Evolutionary conservation across 2,329 filamentous ascomycete genomes (phyloP).

Genomic region (Conoideocrella luteorostrata): DNA sequence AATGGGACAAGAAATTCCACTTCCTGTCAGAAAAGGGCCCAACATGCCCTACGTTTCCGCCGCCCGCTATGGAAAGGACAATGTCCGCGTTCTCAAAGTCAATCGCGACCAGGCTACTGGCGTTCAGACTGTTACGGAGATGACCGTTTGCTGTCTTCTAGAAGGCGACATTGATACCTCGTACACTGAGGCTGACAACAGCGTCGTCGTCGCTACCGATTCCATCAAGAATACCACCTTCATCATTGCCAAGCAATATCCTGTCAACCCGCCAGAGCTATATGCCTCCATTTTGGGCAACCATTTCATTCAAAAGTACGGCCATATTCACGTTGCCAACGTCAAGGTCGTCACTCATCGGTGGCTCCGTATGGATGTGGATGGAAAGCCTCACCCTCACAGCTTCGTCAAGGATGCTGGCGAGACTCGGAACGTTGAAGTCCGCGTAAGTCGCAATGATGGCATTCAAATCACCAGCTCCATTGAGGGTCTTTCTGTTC

Average conservation of each 20-base stretch:
- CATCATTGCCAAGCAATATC: conserved; percentile 89
- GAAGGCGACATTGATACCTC: conserved; percentile 87
- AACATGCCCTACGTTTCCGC: conserved; percentile 51
- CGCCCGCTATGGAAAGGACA: conserved; percentile 89
- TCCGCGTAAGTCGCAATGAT: conserved; percentile 56
- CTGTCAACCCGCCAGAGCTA: conserved; percentile 86
- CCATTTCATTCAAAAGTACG: conserved; percentile 84
- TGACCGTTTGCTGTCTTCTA: conserved; percentile 88
- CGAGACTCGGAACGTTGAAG: conserved; percentile 80
- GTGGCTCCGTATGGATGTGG: conserved; percentile 83
- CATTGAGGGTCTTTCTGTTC: conserved; percentile 75
- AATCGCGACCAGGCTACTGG: conserved; percentile 70
- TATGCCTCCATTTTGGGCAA: conserved; percentile 78
- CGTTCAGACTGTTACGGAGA: conserved; percentile 81
- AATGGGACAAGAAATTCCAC: not conserved
- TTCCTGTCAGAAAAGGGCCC: conserved; percentile 9
- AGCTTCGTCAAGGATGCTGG: conserved; percentile 86
- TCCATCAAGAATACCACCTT: conserved; percentile 97
- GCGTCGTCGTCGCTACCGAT: conserved; percentile 90
- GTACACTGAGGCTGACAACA: conserved; percentile 92
- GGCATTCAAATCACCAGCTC: conserved; percentile 72
- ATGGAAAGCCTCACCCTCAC: conserved; percentile 88
- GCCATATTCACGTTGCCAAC: conserved; percentile 80
- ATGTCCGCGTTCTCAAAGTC: conserved; percentile 96
- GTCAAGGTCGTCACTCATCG: conserved; percentile 77